Evolutionary conservation across 2,329 filamentous ascomycete species (phyloP), one percentile per base, ranked within the genome.

Genomic region (Didymella pomorum): DNA sequence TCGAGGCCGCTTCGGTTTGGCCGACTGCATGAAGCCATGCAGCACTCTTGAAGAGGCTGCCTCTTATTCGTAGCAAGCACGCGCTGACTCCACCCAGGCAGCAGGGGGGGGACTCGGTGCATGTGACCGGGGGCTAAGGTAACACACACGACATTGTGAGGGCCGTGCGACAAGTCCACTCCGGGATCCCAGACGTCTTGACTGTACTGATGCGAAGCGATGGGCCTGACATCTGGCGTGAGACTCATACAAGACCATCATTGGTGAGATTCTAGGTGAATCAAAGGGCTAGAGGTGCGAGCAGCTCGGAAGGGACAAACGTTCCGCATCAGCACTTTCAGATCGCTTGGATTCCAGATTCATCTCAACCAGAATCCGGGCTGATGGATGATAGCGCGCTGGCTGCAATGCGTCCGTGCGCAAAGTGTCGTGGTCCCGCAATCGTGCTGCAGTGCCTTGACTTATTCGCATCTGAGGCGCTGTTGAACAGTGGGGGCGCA

Each of bases 281-380:
- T 8, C 31, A 23, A 21, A 37, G 14, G 18, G 18, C 8, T 21
- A 16, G 2, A 29, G 35, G 21, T 33, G 47, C 26, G 18, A 42
- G 33, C 3, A 12, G 18, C 26, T 18, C 11, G 16, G 21, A 4
- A 26, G 5, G 20, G 26, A 18, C 14, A 25, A 16, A 14, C 29
- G 23, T 11, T 33, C 8, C 31, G 41, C 4, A 26, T 31, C 37
- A 12, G 16, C 23, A 44, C 11, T 12, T 6, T 45, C 14, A 18
- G n/a, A 42, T 41, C n/a, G n/a, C 21, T 21, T 23, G 16, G 7
- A 35, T 18, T n/a, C 7, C 26, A 33, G 42, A 20, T n/a, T n/a
- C 6, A 39, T 41, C 39, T 26, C 25, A 25, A 54, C 50, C 56
- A 43, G 12, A 50, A 42, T 46, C 56, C 50, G 33, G 56, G 56